Base-by-base conservation (phyloP, 2,329 filamentous ascomycete species). In the Corynespora cassiicola region DNA sequence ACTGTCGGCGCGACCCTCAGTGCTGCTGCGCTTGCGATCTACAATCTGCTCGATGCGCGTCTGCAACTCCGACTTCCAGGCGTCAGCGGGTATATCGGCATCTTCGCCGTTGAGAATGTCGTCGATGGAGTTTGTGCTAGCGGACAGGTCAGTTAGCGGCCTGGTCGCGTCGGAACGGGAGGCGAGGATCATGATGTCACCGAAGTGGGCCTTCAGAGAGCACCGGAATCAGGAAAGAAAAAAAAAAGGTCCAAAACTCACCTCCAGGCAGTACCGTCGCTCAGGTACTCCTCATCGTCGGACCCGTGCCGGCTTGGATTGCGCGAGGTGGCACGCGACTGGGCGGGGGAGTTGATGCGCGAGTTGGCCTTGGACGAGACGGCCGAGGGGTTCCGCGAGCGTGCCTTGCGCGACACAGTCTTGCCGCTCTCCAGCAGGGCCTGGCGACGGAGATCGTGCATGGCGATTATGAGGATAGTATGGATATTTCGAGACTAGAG, bases 1-100 rank as follows among this genome's bases (percentile, higher is more conserved):
- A 19, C 78, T 79, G 25, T 81, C 75, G 56, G 90, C 86, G 35
- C 90, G 82, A 15, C 83, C 82, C 47, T 87, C 81, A 16, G 78
- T 80, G 50, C 84, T 90, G 67, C 85, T 89, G 50, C 86, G 83
- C 75, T 95, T 95, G 56, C 88, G 84, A 53, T 88, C 82, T 37
- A 86, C 76, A 18, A 95, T 80, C 52, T 87, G 83, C 31, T 85
- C 77, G 47, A 95, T 83, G 41, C 85, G 80, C 46, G 84, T 79
- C 18, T 77, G 74, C 21, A 91, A 70, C 39, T 81, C 78, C 11
- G 80, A 71, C 29, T 82, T 78, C 79, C 87, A 88, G 14, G 73
- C 73, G 17, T 77, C 76, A 26, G 63, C 56, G 31, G 75, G 70
- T 9, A 70, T 66, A 12, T 75, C 65, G 17, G 77, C 68, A 35